phyloP scores from a whole-genome alignment of 2,329 filamentous ascomycete genomes.

The Lachnellula suecica region DNA sequence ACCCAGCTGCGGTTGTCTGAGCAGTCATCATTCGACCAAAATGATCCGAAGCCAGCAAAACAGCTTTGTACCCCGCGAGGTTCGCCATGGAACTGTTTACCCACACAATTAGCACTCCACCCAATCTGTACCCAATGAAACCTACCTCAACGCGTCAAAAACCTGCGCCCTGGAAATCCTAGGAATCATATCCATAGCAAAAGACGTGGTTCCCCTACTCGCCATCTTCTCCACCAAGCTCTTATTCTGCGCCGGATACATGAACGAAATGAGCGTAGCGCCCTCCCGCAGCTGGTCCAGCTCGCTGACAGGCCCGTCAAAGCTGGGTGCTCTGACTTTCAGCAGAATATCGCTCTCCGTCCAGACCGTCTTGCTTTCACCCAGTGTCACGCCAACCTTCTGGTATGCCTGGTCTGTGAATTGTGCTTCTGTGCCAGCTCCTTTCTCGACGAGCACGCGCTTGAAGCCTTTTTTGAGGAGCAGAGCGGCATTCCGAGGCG shows the following conservation, averaged over 20 bases:
- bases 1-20: constrained; percentile 84
- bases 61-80: constrained; percentile 90
- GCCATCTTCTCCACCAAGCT: constrained; percentile 72
- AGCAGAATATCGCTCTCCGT: constrained; percentile 74
- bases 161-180: constrained; percentile 86
- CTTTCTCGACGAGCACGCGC: constrained; percentile 74
- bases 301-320: constrained; percentile 59
- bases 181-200: constrained; percentile 93
- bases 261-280: constrained; percentile 76
- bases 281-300: constrained; percentile 65
- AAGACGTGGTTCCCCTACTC: constrained; percentile 68
- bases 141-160: constrained; percentile 70
- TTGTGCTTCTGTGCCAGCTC: constrained; percentile 75
- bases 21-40: constrained; percentile 88
- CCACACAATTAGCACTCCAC: constrained; percentile 8
- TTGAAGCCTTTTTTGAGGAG: constrained; percentile 84
- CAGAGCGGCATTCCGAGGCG: constrained; percentile 78
- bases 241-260: constrained; percentile 81
- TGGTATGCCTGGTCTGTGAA: constrained; percentile 77
- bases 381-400: constrained; percentile 74
- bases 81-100: constrained; percentile 87
- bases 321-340: constrained; percentile 76
- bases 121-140: background rate
- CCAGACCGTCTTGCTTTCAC: constrained; percentile 71
- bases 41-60: constrained; percentile 84